Evolutionary conservation across 2,329 filamentous ascomycete genomes (phyloP).

Genomic region (Exserohilum turcica): DNA sequence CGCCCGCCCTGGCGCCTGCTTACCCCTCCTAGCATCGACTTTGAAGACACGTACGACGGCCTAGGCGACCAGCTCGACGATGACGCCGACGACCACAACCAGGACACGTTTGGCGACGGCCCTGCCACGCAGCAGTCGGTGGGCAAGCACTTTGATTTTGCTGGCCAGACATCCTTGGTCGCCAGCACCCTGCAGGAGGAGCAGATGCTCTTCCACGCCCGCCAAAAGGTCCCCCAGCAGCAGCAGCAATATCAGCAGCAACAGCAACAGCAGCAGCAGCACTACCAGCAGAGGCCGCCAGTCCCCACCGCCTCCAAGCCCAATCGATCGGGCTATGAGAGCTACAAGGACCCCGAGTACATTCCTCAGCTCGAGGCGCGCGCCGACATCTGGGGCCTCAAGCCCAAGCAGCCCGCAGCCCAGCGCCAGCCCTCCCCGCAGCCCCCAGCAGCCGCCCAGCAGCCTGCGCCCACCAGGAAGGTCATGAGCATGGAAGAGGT

Average conservation of each 20-base stretch:
- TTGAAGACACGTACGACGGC: slow-evolving; percentile 97
- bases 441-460: slow-evolving; percentile 22
- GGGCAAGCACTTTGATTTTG: slow-evolving; percentile 97
- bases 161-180: slow-evolving; percentile 87
- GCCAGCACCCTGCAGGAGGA: slow-evolving; percentile 87
- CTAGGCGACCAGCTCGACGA: slow-evolving; percentile 90
- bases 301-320: slow-evolving; percentile 61
- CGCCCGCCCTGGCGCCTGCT: slow-evolving; percentile 46
- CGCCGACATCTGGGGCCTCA: slow-evolving; percentile 87
- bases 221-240: slow-evolving; percentile 61
- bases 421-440: slow-evolving; percentile 35
- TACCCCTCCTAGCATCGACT: slow-evolving; percentile 71
- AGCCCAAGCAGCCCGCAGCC: slow-evolving; percentile 60
- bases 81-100: slow-evolving; percentile 91
- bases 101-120: slow-evolving; percentile 79
- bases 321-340: slow-evolving; percentile 83
- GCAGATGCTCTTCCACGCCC: slow-evolving; percentile 79
- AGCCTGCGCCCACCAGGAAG: slow-evolving; percentile 60
- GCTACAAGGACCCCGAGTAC: slow-evolving; percentile 81
- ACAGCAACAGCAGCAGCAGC: slow-evolving; percentile 8
- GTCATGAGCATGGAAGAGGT: slow-evolving; percentile 97
- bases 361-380: slow-evolving; percentile 91
- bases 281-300: slow-evolving; percentile 46
- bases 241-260: slow-evolving; percentile 34
- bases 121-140: slow-evolving; percentile 60